These are phyloP conservation scores for Helotiales sp. DNA, from an alignment of 2,329 filamentous ascomycete species.

Conservation along the genomic window DNA sequence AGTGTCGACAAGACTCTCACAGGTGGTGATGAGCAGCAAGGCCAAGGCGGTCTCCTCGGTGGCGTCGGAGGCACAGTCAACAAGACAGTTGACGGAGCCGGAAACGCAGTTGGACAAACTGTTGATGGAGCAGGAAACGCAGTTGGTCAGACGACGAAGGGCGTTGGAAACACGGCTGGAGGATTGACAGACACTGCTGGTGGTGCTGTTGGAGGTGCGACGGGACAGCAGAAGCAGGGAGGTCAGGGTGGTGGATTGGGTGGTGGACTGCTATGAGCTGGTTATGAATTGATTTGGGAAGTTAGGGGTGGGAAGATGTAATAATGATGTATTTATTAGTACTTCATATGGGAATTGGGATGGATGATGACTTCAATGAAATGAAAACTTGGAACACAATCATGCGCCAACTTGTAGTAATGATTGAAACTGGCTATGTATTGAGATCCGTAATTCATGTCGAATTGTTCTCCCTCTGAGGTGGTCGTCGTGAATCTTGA, in stretches of 20 bases:
- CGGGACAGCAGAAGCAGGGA: background rate
- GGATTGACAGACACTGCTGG: constrained; percentile 23
- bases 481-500: background rate
- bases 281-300: too few relatives aligned
- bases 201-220: constrained; percentile 14
- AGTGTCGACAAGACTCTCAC: constrained; percentile 40
- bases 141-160: constrained; percentile 31
- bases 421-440: too few relatives aligned
- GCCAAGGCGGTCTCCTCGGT: constrained; percentile 41
- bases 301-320: too few relatives aligned
- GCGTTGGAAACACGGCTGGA: constrained; percentile 23
- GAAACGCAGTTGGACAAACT: constrained; percentile 35
- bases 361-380: too few relatives aligned
- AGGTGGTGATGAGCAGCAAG: constrained; percentile 39
- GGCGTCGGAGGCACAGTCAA: constrained; percentile 33
- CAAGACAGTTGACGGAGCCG: constrained; percentile 39
- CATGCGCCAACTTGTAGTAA: too few relatives aligned
- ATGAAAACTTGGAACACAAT: too few relatives aligned
- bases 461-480: too few relatives aligned
- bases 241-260: background rate
- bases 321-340: too few relatives aligned
- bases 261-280: background rate
- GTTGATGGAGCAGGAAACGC: constrained; percentile 36
- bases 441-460: too few relatives aligned
- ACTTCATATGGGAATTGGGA: too few relatives aligned